These are phyloP conservation scores for Macrophomina pseudophaseolina DNA, from an alignment of 2,329 filamentous ascomycete species.

Conservation along the genomic window DNA sequence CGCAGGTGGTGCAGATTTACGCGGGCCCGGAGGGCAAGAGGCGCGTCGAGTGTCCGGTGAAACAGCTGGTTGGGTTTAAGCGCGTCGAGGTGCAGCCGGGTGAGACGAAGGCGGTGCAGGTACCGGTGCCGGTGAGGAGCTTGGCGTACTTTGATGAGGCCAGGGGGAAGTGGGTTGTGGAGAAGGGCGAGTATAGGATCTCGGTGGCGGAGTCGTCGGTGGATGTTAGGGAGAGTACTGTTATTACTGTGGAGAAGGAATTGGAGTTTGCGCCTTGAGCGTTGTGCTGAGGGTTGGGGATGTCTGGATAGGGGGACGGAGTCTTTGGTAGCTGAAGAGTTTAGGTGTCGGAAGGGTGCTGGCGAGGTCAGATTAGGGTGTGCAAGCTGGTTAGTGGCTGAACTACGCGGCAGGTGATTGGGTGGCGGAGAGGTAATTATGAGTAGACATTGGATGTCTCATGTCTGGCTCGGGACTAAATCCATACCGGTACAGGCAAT, in stretches of 20 bases:
- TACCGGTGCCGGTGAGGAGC: conserved; percentile 52
- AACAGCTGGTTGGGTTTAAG: conserved; percentile 72
- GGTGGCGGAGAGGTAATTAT: neutral
- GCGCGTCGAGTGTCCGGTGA: conserved; percentile 66
- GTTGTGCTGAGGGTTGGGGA: too few species aligned
- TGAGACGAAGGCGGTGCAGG: conserved; percentile 40
- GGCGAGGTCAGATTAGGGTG: too few species aligned
- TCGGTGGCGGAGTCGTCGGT: conserved; percentile 65
- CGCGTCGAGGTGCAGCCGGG: conserved; percentile 45
- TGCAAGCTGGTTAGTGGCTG: too few species aligned
- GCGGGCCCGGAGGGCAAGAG: conserved; percentile 62
- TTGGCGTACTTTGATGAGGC: conserved; percentile 68
- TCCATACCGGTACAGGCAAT: neutral
- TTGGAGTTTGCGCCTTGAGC: conserved; percentile 12
- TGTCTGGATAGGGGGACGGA: too few species aligned
- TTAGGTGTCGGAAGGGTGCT: too few species aligned
- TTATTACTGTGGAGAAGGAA: neutral
- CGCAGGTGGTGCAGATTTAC: conserved; percentile 72
- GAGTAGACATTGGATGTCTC: conserved; percentile 8
- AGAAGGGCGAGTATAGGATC: conserved; percentile 66
- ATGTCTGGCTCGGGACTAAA: neutral
- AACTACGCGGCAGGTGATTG: neutral
- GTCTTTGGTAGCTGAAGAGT: too few species aligned
- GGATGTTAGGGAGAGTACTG: conserved; percentile 44
- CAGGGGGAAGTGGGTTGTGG: conserved; percentile 66